phyloP scores from a whole-genome alignment of 2,329 filamentous ascomycete species.

The Ophiostoma ips region DNA sequence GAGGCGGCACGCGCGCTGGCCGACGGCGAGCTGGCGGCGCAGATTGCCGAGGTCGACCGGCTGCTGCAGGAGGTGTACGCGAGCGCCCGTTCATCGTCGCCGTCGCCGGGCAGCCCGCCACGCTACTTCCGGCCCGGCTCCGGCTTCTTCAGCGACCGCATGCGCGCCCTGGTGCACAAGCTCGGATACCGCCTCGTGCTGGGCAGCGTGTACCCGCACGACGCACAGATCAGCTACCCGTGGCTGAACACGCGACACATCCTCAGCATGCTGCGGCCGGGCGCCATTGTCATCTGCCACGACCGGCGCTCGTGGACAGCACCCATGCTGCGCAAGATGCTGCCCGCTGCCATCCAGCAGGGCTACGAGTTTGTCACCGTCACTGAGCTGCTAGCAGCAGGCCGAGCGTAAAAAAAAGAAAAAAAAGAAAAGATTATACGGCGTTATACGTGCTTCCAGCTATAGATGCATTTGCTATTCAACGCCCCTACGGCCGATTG shows the following conservation, averaged over 20 bases:
- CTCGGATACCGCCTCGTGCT: slow-evolving; percentile 63
- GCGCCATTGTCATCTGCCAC: slow-evolving; percentile 74
- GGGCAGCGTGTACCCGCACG: slow-evolving; percentile 78
- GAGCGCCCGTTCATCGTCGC: slow-evolving; percentile 22
- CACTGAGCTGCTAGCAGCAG: slow-evolving; percentile 44
- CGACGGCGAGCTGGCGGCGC: slow-evolving; percentile 41
- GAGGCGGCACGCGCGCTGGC: slow-evolving; percentile 54
- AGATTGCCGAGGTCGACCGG: slow-evolving; percentile 52
- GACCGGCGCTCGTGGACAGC: slow-evolving; percentile 72
- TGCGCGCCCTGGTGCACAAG: slow-evolving; percentile 45
- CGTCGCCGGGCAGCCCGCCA: slow-evolving; percentile 24
- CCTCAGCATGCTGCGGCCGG: slow-evolving; percentile 62
- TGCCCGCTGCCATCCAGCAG: slow-evolving; percentile 54
- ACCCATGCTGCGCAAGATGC: slow-evolving; percentile 59
- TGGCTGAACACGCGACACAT: slow-evolving; percentile 64
- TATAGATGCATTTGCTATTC: not conserved
- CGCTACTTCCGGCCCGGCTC: slow-evolving; percentile 72
- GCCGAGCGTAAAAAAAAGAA: not conserved
- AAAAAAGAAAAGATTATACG: not conserved
- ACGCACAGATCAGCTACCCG: slow-evolving; percentile 65
- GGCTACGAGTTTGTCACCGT: slow-evolving; percentile 63
- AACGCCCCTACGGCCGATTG: too few species aligned
- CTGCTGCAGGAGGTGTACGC: slow-evolving; percentile 45
- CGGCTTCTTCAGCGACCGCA: slow-evolving; percentile 63
- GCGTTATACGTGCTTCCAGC: not conserved